Evolutionary conservation across 2,329 filamentous ascomycete genomes (phyloP), one percentile per base, ranked within the genome.

Genomic region (Colletotrichum sp.): DNA sequence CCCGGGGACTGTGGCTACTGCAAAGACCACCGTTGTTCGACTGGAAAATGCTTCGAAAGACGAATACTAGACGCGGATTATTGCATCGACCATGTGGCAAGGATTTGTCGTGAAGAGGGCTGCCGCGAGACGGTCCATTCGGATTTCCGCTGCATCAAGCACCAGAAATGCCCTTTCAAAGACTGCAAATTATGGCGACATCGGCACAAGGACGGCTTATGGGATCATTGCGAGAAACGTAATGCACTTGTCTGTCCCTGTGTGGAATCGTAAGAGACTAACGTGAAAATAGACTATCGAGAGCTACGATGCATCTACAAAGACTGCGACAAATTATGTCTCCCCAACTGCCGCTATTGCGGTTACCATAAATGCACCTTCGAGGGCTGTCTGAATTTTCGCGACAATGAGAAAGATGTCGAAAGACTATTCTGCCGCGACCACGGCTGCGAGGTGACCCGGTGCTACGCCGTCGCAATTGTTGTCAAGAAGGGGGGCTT

Each of bases 141-240:
- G 28, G 24, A 59, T 5, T 21, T 69, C 34, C 65, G 57, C 30
- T 76, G 74, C 64, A 39, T 69, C 8, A 28, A 44, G 3, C 74
- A 76, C 30, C 74, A 76, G 49, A 65, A 21, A 21, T 76, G 74
- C 24, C 65, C 71, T 24, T 59, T 74, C 26, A 76, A 76, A 30
- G 34, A 74, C 10, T 76, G 74, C 70, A 76, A 74, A 9, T 12
- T 26, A 24, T 69, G 44, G 57, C 49, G 28, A n/a, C 13, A 24
- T 12, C 34, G 9, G 13, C 57, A 69, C 16, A 73, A 36, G 39
- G 70, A 70, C 6, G 64, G 64, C 6, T n/a, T 66, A 8, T 69
- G 59, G 59, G 71, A 76, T 16, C 68, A 49, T 34, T 76, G 74
- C 71, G 74, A 76, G 15, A 24, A 64, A 2, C 74, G 74, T 76